Evolutionary conservation across 257 asterid species (phyloP), one percentile per base, ranked within the genome.

Genomic region (Jacaranda copaia): DNA sequence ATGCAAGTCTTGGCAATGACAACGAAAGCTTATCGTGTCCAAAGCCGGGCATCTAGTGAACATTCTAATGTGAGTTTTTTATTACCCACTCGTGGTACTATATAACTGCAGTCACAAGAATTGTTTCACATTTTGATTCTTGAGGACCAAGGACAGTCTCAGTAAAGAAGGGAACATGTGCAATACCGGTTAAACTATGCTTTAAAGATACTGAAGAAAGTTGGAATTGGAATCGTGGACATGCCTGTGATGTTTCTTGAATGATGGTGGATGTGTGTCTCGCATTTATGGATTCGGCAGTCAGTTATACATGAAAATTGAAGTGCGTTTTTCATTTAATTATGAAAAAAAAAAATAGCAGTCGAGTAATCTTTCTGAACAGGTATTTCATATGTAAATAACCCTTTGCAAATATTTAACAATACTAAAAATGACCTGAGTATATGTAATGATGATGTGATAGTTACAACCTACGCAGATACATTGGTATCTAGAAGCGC

Each of bases 1-100:
- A 88, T 93, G 97, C 99, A 95, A 90, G 98, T 95, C 74, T 84
- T 95, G 90, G 98, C 99, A 45, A 93, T 95, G 97, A 95, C 99
- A 63, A 91, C 99, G 32, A 90, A 91, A 86, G 97, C 98, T 56
- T 95, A 95, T 80, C 98, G 97, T 69, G 96, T 95, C 79, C 97
- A 95, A 85, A 95, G 99, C 77, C 86, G 94, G 85, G 97, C 97
- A 82, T 90, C 93, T 71, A 86, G 84, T 75, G 94, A 88, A 79
- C 87, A 81, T 68, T 85, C 81, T 71, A 83, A 79, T 73, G 99
- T 95, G 87, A 91, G 90, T 83, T 74, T 77, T 64, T 46, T 57
- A 65, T 46, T 57, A 65, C 46, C 2, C 68, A 36, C 38, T 52
- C 14, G 16, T 60, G 9, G 13, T 45, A 52, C n/a, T 62, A 15